Conservation (phyloP, 2,329 filamentous ascomycete species). For the Plenodomus lindquistii region DNA sequence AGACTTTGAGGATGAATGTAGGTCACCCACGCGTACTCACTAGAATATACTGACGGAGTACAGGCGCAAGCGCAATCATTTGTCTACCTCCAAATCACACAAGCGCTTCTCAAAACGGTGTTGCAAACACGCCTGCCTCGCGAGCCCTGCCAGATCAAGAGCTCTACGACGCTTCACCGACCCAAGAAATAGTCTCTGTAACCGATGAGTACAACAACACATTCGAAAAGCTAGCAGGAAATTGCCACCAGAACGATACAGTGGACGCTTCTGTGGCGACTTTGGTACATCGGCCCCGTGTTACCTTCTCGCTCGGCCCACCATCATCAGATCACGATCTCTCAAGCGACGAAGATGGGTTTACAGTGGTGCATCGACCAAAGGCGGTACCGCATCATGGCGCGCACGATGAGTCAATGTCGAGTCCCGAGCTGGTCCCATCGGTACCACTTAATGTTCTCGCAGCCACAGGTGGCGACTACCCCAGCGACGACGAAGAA, state of each 20-base stretch:
- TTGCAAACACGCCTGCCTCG: constrained; percentile 5
- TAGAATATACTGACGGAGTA: constrained; percentile 3
- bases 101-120: neutral
- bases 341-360: constrained; percentile 29
- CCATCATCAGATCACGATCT: constrained; percentile 4
- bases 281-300: neutral
- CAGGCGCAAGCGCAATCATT: constrained; percentile 20
- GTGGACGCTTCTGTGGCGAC: neutral
- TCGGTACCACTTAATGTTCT: constrained; percentile 6
- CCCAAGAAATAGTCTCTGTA: neutral
- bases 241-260: neutral
- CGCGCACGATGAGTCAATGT: constrained; percentile 8
- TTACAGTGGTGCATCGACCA: constrained; percentile 25
- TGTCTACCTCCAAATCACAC: constrained; percentile 6
- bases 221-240: neutral
- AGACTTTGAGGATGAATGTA: constrained; percentile 48
- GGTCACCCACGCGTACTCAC: constrained; percentile 12
- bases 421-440: constrained; percentile 14
- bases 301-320: neutral
- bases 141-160: constrained; percentile 12
- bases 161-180: constrained; percentile 3
- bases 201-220: neutral
- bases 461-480: constrained; percentile 10
- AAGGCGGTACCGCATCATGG: neutral
- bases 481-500: constrained; percentile 18